Evolutionary conservation across 2,329 filamentous ascomycete species (phyloP).

Genomic region (Beauveria caledonica): DNA sequence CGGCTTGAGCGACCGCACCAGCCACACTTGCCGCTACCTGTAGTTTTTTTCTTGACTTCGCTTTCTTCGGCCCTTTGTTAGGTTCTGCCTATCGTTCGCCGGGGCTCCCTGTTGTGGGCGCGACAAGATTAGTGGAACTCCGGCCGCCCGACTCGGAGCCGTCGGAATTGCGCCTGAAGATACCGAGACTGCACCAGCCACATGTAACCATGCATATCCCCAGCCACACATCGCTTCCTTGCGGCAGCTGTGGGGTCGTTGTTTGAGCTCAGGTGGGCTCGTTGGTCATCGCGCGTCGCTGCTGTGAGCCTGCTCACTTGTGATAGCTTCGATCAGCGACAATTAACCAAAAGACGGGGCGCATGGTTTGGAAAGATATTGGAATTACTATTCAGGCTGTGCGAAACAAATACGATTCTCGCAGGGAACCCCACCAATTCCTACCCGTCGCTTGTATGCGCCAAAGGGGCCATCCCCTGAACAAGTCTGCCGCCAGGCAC

Average conservation of each 20-base stretch:
- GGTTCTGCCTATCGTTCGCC: slow-evolving; percentile 6
- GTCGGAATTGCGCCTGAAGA: slow-evolving; percentile 19
- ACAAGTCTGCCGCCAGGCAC: slow-evolving; percentile 6
- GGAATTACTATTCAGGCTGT: no score
- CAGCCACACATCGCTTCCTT: slow-evolving; percentile 5
- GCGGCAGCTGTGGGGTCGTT: slow-evolving; percentile 1
- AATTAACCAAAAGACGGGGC: background rate
- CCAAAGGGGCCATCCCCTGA: slow-evolving; percentile 1
- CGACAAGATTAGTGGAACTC: slow-evolving; percentile 9
- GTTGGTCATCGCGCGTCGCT: slow-evolving; percentile 6
- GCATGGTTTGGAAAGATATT: no score
- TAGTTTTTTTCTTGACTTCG: background rate
- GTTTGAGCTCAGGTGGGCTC: slow-evolving; percentile 5
- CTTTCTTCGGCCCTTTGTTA: slow-evolving; percentile 1
- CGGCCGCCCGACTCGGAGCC: slow-evolving; percentile 23
- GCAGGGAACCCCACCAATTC: background rate
- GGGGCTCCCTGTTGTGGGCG: slow-evolving; percentile 13
- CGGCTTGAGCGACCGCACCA: slow-evolving; percentile 9
- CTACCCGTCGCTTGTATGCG: background rate
- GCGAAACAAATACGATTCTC: background rate
- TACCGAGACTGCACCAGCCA: slow-evolving; percentile 14
- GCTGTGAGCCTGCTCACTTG: background rate
- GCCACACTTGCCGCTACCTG: slow-evolving; percentile 5
- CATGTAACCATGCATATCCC: slow-evolving; percentile 10
- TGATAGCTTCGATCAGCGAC: background rate